These are phyloP conservation scores for Asterochloris erici DNA, from an alignment of 139 green algal species.

Conservation along the genomic window DNA sequence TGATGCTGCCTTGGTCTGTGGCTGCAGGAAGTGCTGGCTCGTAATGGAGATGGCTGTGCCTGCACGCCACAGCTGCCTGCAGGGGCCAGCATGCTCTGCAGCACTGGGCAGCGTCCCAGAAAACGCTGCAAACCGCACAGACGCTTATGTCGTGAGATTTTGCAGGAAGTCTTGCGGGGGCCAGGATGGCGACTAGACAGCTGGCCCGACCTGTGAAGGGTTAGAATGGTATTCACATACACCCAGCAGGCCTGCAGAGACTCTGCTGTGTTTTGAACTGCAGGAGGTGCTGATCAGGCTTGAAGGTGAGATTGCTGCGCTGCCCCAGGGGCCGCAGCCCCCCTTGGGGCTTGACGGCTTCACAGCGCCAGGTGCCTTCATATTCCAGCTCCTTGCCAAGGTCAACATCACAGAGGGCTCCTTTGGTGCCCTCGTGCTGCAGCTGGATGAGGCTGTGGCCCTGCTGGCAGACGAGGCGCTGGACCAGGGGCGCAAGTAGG, in stretches of 20 bases:
- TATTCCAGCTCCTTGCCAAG: constrained; percentile 43
- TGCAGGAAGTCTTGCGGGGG: no score
- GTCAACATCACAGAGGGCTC: constrained; percentile 28
- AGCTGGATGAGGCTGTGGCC: constrained; percentile 30
- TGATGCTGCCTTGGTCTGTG: no score
- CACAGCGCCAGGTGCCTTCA: constrained; percentile 36
- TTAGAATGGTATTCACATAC: no score
- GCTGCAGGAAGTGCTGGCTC: no score
- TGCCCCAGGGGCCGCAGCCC: constrained; percentile 17
- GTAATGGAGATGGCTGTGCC: no score
- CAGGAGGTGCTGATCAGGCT: constrained; percentile 35
- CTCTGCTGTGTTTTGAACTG: not conserved
- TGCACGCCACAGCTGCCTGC: no score
- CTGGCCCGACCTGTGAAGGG: no score
- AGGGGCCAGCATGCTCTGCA: no score
- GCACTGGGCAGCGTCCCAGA: no score
- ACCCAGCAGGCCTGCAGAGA: not conserved
- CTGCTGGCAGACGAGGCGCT: constrained; percentile 34
- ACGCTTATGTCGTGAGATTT: no score
- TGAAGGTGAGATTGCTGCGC: constrained; percentile 33
- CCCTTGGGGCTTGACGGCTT: constrained; percentile 23
- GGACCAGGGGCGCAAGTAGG: constrained; percentile 39
- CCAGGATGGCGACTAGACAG: no score
- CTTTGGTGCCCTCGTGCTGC: constrained; percentile 11
- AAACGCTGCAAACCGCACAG: no score